Conservation (phyloP, 495 filamentous ascomycete species). For the Ramalina intermedia region DNA sequence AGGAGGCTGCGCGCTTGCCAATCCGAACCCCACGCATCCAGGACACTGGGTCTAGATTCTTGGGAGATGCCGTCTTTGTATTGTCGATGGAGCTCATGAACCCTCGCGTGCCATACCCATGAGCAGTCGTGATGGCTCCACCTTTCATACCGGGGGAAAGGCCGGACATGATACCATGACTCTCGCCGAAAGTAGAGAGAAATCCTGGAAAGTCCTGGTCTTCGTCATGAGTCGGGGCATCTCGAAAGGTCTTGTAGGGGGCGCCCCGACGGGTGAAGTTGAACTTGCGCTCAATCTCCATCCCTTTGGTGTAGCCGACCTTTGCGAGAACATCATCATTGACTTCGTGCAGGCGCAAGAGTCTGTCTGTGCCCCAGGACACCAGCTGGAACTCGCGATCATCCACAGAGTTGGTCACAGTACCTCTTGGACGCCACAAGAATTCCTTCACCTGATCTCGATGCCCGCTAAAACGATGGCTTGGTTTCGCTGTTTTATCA, state of each 20-base stretch:
- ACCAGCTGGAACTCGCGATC: conserved; percentile 86
- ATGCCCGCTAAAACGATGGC: conserved; percentile 67
- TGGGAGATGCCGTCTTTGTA: conserved; percentile 40
- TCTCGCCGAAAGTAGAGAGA: no score
- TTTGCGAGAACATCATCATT: conserved; percentile 46
- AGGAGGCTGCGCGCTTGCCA: conserved; percentile 36
- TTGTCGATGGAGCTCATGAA: conserved; percentile 40
- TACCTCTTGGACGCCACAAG: conserved; percentile 72
- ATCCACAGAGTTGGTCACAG: conserved; percentile 56
- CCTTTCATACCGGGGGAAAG: conserved; percentile 33
- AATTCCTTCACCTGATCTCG: conserved; percentile 85
- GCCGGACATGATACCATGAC: conserved; percentile 15
- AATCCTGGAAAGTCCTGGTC: no score
- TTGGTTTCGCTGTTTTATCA: conserved; percentile 29
- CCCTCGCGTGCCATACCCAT: conserved; percentile 28
- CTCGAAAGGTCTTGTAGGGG: conserved; percentile 72
- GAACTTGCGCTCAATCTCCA: conserved; percentile 46
- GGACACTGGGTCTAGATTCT: conserved; percentile 60
- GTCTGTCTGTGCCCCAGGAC: conserved; percentile 78
- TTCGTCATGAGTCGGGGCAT: conserved; percentile 23
- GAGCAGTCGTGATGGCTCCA: conserved; percentile 30
- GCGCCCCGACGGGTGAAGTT: conserved; percentile 71
- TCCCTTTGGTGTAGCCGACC: conserved; percentile 66
- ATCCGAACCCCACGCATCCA: conserved; percentile 96
- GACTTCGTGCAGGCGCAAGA: conserved; percentile 66